Evolutionary conservation across 139 green algal genomes (phyloP).

Genomic region (Choricystis sp.): DNA sequence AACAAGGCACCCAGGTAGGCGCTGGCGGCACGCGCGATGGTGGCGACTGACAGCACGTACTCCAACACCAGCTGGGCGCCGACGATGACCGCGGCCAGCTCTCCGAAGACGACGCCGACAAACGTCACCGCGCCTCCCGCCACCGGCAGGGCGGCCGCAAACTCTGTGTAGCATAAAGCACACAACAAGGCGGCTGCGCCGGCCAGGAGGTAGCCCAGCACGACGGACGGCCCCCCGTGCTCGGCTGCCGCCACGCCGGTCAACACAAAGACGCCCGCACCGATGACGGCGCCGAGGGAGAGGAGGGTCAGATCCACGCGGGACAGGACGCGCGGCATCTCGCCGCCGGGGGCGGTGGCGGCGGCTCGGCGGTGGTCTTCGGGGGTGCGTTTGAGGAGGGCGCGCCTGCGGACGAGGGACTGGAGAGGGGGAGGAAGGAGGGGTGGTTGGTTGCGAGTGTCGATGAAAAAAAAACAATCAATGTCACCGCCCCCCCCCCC

Average conservation of each 20-base stretch:
- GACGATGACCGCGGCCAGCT: slow-evolving; percentile 42
- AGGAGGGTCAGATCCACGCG: slow-evolving; percentile 32
- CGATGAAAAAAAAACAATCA: too few species aligned
- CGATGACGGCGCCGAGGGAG: slow-evolving; percentile 67
- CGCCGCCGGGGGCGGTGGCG: background rate
- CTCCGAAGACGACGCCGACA: slow-evolving; percentile 49
- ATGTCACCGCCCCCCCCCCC: too few species aligned
- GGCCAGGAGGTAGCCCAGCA: slow-evolving; percentile 42
- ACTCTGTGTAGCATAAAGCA: slow-evolving; percentile 73
- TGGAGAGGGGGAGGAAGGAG: too few species aligned
- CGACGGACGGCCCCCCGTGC: slow-evolving; percentile 34
- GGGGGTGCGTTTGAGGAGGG: too few species aligned
- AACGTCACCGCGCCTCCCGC: slow-evolving; percentile 74
- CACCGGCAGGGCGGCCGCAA: slow-evolving; percentile 47
- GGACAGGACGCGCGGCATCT: slow-evolving; percentile 7
- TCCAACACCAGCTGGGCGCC: slow-evolving; percentile 72
- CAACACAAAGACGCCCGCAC: slow-evolving; percentile 79
- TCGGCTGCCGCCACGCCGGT: slow-evolving; percentile 53
- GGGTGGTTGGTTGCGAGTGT: too few species aligned
- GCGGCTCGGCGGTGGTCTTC: background rate
- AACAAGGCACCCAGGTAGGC: slow-evolving; percentile 56
- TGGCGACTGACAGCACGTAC: slow-evolving; percentile 58
- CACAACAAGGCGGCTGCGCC: slow-evolving; percentile 53
- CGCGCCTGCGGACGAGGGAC: too few species aligned
- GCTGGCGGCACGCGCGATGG: slow-evolving; percentile 65